Percentiles rank a stretch among this genome's conserved stretches.
These are phyloP conservation scores for Penicillium griseofulvum DNA, from an alignment of 2,329 filamentous ascomycete genomes.

Conservation along the genomic window DNA sequence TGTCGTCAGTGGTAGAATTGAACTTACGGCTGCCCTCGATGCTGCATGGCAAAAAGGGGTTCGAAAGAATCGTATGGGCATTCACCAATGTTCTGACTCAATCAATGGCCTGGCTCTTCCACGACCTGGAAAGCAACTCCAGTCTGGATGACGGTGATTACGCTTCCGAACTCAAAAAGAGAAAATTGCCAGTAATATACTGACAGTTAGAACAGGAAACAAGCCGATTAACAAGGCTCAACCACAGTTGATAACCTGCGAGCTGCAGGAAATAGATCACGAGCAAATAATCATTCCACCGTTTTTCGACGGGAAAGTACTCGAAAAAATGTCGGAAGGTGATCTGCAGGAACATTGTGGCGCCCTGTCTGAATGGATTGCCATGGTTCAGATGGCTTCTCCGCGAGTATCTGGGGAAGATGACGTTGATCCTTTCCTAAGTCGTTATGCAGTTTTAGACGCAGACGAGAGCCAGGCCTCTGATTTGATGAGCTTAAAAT, in stretches of 20 bases:
- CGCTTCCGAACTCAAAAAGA: not conserved
- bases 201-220: slow-evolving; percentile 21
- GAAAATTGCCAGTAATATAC: not conserved
- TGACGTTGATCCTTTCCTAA: slow-evolving; percentile 44
- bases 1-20: slow-evolving; percentile 64
- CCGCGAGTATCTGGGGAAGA: slow-evolving; percentile 39
- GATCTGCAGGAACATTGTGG: slow-evolving; percentile 60
- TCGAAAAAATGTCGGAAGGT: slow-evolving; percentile 37
- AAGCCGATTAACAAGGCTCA: slow-evolving; percentile 37
- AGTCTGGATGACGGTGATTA: slow-evolving; percentile 44
- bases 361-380: slow-evolving; percentile 63
- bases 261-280: slow-evolving; percentile 24
- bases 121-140: slow-evolving; percentile 50
- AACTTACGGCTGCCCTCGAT: slow-evolving; percentile 73
- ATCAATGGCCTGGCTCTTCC: slow-evolving; percentile 75
- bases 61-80: slow-evolving; percentile 73
- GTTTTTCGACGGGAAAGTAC: slow-evolving; percentile 21
- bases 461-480: slow-evolving; percentile 20
- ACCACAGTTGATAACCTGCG: slow-evolving; percentile 36
- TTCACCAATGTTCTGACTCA: slow-evolving; percentile 71
- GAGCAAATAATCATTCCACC: slow-evolving; percentile 32
- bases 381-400: slow-evolving; percentile 50
- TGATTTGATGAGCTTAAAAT: slow-evolving; percentile 41
- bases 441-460: slow-evolving; percentile 42
- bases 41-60: slow-evolving; percentile 78